These are phyloP conservation scores for Coccomyxa sp. DNA, from an alignment of 139 green algal species.

Conservation along the genomic window DNA sequence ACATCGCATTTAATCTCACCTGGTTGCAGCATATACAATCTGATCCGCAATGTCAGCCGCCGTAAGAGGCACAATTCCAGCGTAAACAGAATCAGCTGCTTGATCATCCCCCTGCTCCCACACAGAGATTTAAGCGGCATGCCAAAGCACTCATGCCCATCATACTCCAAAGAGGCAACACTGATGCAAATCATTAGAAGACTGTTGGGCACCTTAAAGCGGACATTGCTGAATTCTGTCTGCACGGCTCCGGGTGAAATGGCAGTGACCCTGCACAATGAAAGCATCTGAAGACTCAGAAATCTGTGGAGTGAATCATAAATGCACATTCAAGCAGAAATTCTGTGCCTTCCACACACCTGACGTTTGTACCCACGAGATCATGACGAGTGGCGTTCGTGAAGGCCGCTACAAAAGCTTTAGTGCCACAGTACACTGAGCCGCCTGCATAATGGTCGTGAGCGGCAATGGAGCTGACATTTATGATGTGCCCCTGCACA, in stretches of 20 bases:
- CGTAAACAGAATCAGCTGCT: slow-evolving; percentile 65
- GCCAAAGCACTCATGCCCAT: neutral
- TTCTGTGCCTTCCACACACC: neutral
- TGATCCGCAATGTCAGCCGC: slow-evolving; percentile 82
- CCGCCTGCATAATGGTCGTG: slow-evolving; percentile 71
- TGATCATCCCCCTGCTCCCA: slow-evolving; percentile 2
- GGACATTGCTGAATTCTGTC: slow-evolving; percentile 78
- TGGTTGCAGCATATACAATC: slow-evolving; percentile 67
- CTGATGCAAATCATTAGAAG: too few species aligned
- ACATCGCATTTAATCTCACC: slow-evolving; percentile 4
- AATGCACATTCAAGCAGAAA: too few species aligned
- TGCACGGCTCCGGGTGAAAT: slow-evolving; percentile 70
- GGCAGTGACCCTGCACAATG: slow-evolving; percentile 45
- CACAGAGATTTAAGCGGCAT: neutral
- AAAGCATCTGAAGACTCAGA: too few species aligned
- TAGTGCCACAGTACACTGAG: slow-evolving; percentile 74
- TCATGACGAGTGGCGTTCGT: slow-evolving; percentile 60
- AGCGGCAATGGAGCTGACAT: slow-evolving; percentile 70
- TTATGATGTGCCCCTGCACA: slow-evolving; percentile 35
- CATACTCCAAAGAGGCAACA: too few species aligned
- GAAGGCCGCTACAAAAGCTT: slow-evolving; percentile 31
- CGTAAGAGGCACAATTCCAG: slow-evolving; percentile 58
- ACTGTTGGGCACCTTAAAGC: neutral
- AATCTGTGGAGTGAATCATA: neutral
- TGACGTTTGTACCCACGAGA: slow-evolving; percentile 64